Base-by-base conservation (phyloP, 257 asterid species). In the Sherardia arvensis region DNA sequence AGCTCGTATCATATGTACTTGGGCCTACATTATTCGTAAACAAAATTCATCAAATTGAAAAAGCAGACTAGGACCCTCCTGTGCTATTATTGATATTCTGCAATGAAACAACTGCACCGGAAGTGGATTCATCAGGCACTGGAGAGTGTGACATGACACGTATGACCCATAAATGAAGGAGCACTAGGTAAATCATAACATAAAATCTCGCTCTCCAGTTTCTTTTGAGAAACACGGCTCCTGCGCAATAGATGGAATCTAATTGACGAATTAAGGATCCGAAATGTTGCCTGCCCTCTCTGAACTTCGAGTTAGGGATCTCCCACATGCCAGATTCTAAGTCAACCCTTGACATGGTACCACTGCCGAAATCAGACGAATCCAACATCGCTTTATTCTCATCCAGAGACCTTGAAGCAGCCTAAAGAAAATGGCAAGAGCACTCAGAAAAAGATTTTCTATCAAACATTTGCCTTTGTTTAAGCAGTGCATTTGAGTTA, bases 121-220 rank as follows among this genome's bases (percentile, higher is more conserved):
- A 76, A 4, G 23, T 66, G 27, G 67, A 59, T 53, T 85, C 89
- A 5, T 83, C 80, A 1, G 95, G 64, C 11, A 67, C 90, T 1
- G 87, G 76, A 62, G 95, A 74, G 71, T 83, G 92, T 9, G 95
- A 80, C 74, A 45, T 79, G 22, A 88, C 88, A 75, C 88, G 88
- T 40, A 82, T 34, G 63, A 81, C 98, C 98, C 97, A 92, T 17
- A 92, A 74, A 71, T 92, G 97, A 79, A 88, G 97, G 74, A 87
- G 86, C 4, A 67, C 81, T 40, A 92, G 71, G 79, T 92, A 92
- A 69, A 87, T 81, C n/a, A 82, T 12, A 23, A 84, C 64, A 85
- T 88, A 85, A n/a, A 76, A 59, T 72, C 94, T 85, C 47, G 97
- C 97, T 7, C 76, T 73, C n/a, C 87, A 74, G 77, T 87, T 88